A percentile compares a stretch with the other conserved stretches of the same genome.
Evolutionary conservation across 2,329 filamentous ascomycete species (phyloP).

Genomic region (Hypoxylon rubiginosum): DNA sequence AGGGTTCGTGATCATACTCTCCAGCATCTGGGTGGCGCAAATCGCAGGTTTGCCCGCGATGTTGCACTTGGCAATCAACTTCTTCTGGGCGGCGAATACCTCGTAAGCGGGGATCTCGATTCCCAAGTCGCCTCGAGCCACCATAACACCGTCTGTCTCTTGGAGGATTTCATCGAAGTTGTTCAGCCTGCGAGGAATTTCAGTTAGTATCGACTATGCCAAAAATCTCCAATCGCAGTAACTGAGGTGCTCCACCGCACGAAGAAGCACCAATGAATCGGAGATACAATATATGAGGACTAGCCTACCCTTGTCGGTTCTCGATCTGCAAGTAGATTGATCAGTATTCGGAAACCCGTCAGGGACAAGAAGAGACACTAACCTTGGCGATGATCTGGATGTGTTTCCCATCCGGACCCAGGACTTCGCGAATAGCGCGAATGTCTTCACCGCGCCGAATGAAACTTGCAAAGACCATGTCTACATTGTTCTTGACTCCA

Average conservation of each 20-base stretch:
- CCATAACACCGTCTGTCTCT: slow-evolving; percentile 99
- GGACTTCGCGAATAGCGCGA: slow-evolving; percentile 86
- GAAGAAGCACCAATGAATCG: neutral
- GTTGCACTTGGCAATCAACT: slow-evolving; percentile 99
- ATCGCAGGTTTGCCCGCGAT: slow-evolving; percentile 98
- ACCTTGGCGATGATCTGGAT: slow-evolving; percentile 98
- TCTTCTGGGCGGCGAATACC: slow-evolving; percentile 99
- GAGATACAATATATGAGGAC: neutral
- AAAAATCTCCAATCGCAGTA: neutral
- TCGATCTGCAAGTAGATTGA: slow-evolving; percentile 72
- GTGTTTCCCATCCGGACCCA: slow-evolving; percentile 91
- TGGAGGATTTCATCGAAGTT: slow-evolving; percentile 98
- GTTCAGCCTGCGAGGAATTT: slow-evolving; percentile 72
- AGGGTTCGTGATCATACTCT: slow-evolving; percentile 99
- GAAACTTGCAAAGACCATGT: slow-evolving; percentile 99
- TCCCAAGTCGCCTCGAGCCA: slow-evolving; percentile 96
- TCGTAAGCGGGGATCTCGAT: slow-evolving; percentile 99
- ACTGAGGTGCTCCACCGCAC: neutral
- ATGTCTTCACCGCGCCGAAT: slow-evolving; percentile 96
- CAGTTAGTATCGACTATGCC: slow-evolving; percentile 13
- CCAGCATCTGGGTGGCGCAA: slow-evolving; percentile 99
- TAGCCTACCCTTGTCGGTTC: slow-evolving; percentile 85
- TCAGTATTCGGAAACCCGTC: slow-evolving; percentile 10
- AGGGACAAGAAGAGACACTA: neutral
- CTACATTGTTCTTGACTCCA: slow-evolving; percentile 97